These are phyloP conservation scores for Cantharellus anzutake DNA, from an alignment of 768 basidiomycete genomes.

Conservation along the genomic window DNA sequence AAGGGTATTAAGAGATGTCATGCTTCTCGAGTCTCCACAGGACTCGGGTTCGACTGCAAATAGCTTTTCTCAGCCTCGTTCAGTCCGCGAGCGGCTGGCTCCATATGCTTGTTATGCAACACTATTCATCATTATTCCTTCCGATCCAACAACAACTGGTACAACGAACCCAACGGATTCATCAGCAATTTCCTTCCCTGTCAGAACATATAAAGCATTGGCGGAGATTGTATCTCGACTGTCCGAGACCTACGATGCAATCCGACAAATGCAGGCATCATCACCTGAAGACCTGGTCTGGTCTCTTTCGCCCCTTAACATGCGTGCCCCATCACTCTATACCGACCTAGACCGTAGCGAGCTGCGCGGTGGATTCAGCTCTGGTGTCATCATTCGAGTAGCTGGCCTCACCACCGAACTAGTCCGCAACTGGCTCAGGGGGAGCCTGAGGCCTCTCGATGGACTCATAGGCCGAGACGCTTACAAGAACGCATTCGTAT, in stretches of 20 bases:
- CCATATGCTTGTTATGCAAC: slow-evolving; percentile 89
- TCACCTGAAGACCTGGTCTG: slow-evolving; percentile 52
- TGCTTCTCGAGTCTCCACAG: slow-evolving; percentile 39
- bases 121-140: slow-evolving; percentile 58
- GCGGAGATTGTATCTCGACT: slow-evolving; percentile 23
- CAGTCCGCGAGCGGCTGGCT: slow-evolving; percentile 38
- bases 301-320: slow-evolving; percentile 47
- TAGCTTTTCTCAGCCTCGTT: slow-evolving; percentile 14
- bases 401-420: slow-evolving; percentile 62
- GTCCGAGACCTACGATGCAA: slow-evolving; percentile 27
- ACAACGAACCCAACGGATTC: too few species aligned
- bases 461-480: slow-evolving; percentile 40
- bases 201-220: not conserved
- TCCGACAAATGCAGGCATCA: slow-evolving; percentile 39
- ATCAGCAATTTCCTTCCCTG: too few species aligned
- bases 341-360: not conserved
- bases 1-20: slow-evolving; percentile 55
- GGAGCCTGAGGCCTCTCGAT: slow-evolving; percentile 31
- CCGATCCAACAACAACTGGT: slow-evolving; percentile 23
- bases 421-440: slow-evolving; percentile 50
- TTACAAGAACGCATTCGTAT: slow-evolving; percentile 38
- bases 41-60: not conserved
- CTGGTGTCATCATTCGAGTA: slow-evolving; percentile 44
- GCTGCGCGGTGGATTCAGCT: slow-evolving; percentile 12
- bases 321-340: not conserved